A percentile compares a stretch with the other conserved stretches of the same genome.
Conservation (phyloP, 192 early-diverging fungal species). For the Entomortierella beljakovae region DNA sequence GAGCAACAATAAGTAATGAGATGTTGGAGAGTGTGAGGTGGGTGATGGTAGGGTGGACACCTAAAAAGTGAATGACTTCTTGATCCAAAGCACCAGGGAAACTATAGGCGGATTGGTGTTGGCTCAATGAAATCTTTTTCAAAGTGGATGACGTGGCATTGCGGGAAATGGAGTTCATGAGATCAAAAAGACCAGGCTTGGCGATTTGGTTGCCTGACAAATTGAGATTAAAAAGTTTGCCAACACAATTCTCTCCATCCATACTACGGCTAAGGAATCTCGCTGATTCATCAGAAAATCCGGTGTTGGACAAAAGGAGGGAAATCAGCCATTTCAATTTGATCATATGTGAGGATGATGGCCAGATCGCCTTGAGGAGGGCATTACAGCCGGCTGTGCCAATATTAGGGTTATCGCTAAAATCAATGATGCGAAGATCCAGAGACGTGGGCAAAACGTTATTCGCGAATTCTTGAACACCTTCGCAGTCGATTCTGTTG, state of each 20-base stretch:
- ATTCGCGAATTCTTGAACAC: conserved; percentile 36
- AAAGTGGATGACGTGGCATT: not conserved
- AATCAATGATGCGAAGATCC: conserved; percentile 26
- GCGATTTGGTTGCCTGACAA: conserved; percentile 31
- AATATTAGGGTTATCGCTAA: conserved; percentile 42
- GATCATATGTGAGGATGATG: conserved; percentile 14
- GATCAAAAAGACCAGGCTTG: conserved; percentile 28
- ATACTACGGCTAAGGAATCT: conserved; percentile 11
- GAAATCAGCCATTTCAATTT: conserved; percentile 17
- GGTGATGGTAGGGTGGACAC: conserved; percentile 21
- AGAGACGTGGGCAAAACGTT: conserved; percentile 27
- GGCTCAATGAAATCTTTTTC: conserved; percentile 24
- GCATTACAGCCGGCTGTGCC: conserved; percentile 24
- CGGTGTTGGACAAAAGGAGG: conserved; percentile 38
- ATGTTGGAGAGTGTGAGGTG: conserved; percentile 31
- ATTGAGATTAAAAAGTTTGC: conserved; percentile 16
- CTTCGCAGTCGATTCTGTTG: conserved; percentile 37
- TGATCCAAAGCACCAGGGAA: conserved; percentile 21
- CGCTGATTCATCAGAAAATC: conserved; percentile 37
- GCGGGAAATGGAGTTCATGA: conserved; percentile 21
- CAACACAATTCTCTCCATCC: conserved; percentile 21
- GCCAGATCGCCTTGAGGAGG: conserved; percentile 45
- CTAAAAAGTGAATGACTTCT: conserved; percentile 30
- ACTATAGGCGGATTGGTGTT: conserved; percentile 3
- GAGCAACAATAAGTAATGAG: conserved; percentile 17